Percentiles rank a stretch among this genome's conserved stretches.
Conservation (phyloP, 495 filamentous ascomycete genomes). For the Pseudevernia furfuracea region DNA sequence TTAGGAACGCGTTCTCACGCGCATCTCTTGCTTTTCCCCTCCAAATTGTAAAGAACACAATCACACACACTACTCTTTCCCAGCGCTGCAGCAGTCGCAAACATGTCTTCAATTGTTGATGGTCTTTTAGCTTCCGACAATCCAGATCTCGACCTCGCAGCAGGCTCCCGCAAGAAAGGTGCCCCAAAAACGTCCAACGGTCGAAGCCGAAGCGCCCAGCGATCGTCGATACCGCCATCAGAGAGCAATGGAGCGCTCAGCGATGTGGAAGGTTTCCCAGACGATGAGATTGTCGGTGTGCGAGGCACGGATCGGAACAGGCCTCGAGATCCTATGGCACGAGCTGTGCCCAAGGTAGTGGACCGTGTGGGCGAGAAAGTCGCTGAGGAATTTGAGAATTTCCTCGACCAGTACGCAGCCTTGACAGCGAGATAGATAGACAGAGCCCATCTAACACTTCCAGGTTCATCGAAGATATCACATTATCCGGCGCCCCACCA, state of each 20-base stretch:
- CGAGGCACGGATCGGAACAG: constrained; percentile 49
- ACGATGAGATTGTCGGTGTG: constrained; percentile 54
- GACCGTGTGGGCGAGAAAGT: constrained; percentile 82
- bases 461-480: constrained; percentile 71
- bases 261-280: constrained; percentile 47
- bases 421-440: neutral
- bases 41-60: neutral
- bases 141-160: constrained; percentile 36
- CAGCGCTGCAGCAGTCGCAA: neutral
- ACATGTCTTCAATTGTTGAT: constrained; percentile 48
- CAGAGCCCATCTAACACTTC: constrained; percentile 11
- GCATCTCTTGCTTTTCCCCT: neutral
- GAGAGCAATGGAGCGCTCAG: constrained; percentile 51
- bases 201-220: constrained; percentile 36
- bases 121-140: constrained; percentile 47
- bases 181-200: constrained; percentile 23
- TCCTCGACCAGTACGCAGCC: constrained; percentile 66
- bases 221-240: constrained; percentile 34
- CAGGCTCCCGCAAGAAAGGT: constrained; percentile 17
- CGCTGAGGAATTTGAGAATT: constrained; percentile 75
- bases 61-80: neutral
- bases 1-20: constrained; percentile 10
- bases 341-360: constrained; percentile 71
- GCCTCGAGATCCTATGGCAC: constrained; percentile 51
- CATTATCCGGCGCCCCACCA: constrained; percentile 61